Evolutionary conservation across 441 rosid genomes (phyloP), one percentile per base, ranked within the genome.

Genomic region (Brassica hybrid): DNA sequence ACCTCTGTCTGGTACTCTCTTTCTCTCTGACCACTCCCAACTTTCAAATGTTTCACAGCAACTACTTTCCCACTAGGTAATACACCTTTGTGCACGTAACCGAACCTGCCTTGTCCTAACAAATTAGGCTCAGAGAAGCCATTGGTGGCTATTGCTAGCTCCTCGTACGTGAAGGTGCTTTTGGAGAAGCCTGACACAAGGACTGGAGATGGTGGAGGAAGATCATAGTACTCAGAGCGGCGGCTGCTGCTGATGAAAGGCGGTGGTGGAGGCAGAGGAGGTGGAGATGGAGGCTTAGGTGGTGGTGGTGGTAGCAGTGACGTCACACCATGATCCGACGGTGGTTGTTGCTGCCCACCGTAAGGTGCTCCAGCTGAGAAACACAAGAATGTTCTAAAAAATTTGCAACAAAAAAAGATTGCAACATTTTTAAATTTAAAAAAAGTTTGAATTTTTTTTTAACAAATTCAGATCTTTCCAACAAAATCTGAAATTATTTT

Each of bases 11-110:
- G 97, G 79, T 93, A 93, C 79, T 96, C 99, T 34, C 97, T 91
- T 83, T 96, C 98, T 34, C 99, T 98, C 73, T 96, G 99, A 63
- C 98, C 97, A 67, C 98, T 96, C 69, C 99, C 98, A 8, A 89
- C 91, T 83, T 94, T 96, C 67, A 96, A 86, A 73, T 89, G 97
- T 82, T 96, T 96, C 54, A 96, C 80, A 1, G 99, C 99, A 13
- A 96, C 94, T 83, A 89, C 99, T 83, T 93, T 93, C 23, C 99
- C 99, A 69, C 89, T 92, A 0, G 99, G 94, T 45, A 96, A 91
- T 60, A 94, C 86, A 71, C 99, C 99, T 54, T 79, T 90, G 78
- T 93, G 97, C 84, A 96, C 99, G 79, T 87, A 96, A 67, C 99
- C 98, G 18, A 96, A 96, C 57, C 99, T 98, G 9, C 99, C 99